Base-by-base conservation (phyloP, 2,329 filamentous ascomycete genomes). In the Fusarium illudens region DNA sequence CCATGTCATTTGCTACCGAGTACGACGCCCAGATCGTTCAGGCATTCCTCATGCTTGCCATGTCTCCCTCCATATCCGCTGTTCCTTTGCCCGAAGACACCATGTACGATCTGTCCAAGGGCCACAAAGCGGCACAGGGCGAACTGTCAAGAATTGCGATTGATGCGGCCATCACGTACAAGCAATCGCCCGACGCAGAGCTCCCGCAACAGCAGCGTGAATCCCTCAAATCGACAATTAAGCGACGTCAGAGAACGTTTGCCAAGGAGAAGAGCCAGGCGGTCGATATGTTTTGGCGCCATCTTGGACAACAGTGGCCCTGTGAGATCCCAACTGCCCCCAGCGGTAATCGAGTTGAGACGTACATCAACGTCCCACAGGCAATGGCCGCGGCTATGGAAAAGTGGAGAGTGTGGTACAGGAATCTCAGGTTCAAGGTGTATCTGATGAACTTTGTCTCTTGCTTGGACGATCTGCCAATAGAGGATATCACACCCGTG, bases 281-380 rank as follows among this genome's bases (percentile, higher is more conserved):
- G 0, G 34, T 59, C 1, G n/a, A 25, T 7, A 36, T 13, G 1
- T 68, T 71, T 29, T 7, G 22, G 0, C 19, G 37, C 1, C 6
- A n/a, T 0, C 36, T 72, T 1, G 25, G 13, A 6, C 12, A 11
- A 1, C 67, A 71, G 11, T 72, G 68, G 70, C 68, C 69, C 10
- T 27, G 33, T 6, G 9, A 36, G 2, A 11, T 12, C 6, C 64
- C 64, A 1, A 15, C 17, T 0, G 6, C 4, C 4, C 52, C 59
- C 1, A 8, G 5, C 8, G 54, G 15, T 7, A n/a, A 17, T 0
- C 4, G 27, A 1, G 19, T 63, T 4, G 7, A 33, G 3, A 52
- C 33, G 1, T 70, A 70, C 29, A 62, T 73, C 1, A 22, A 58
- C 1, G 27, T 62, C 1, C 1, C 19, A 0, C 20, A 19, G 3